phyloP scores from a whole-genome alignment of 352 stramenopile genomes.

The Phytophthora megakarya region DNA sequence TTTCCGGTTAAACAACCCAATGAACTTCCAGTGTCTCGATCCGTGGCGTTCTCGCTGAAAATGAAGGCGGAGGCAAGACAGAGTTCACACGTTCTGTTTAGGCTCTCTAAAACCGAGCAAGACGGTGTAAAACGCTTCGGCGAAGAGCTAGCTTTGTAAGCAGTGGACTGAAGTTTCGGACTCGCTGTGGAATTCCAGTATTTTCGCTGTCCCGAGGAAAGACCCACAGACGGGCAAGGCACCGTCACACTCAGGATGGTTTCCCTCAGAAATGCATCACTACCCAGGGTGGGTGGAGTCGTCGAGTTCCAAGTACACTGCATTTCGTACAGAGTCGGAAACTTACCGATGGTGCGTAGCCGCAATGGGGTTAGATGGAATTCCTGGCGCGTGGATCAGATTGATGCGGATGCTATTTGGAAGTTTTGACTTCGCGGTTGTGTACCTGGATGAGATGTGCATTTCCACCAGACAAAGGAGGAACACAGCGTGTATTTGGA shows the following conservation, averaged over 20 bases:
- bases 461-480: conserved; percentile 15
- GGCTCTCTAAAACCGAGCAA: conserved; percentile 11
- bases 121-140: conserved; percentile 12
- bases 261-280: conserved; percentile 8
- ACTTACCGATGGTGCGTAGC: conserved; percentile 48
- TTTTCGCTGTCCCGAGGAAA: conserved; percentile 26
- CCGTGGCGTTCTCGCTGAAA: conserved; percentile 11
- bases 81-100: conserved; percentile 11
- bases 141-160: conserved; percentile 12
- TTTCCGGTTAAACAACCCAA: conserved; percentile 6
- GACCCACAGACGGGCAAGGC: neutral
- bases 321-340: conserved; percentile 38
- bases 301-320: conserved; percentile 26
- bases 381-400: conserved; percentile 45
- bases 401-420: conserved; percentile 41
- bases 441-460: conserved; percentile 43
- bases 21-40: neutral
- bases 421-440: conserved; percentile 27
- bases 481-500: conserved; percentile 28
- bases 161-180: conserved; percentile 17
- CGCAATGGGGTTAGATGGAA: conserved; percentile 42
- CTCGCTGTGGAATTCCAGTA: no score
- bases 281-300: conserved; percentile 32
- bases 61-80: conserved; percentile 17
- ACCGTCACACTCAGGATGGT: neutral